phyloP scores from a whole-genome alignment of 2,329 filamentous ascomycete species.

The Mycosphaerelloides madeirae region DNA sequence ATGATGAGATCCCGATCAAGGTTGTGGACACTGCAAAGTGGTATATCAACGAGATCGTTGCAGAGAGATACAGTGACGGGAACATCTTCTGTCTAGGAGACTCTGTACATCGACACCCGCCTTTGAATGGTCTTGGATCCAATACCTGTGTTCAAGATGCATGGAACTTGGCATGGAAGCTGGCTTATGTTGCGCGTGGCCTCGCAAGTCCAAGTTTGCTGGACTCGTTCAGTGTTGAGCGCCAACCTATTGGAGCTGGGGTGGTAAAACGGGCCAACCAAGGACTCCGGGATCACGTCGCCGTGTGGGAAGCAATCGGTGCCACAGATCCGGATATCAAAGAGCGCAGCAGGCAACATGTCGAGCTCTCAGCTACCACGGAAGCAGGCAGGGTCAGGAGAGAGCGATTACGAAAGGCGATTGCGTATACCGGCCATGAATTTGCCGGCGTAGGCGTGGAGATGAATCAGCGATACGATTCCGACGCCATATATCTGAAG shows the following conservation, averaged over 20 bases:
- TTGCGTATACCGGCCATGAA: conserved; percentile 31
- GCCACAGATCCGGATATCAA: conserved; percentile 22
- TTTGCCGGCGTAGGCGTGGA: conserved; percentile 55
- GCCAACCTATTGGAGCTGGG: conserved; percentile 41
- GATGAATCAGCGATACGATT: conserved; percentile 55
- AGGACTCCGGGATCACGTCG: conserved; percentile 49
- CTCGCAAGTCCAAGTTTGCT: conserved; percentile 22
- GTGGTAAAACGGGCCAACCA: conserved; percentile 54
- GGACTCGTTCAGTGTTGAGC: conserved; percentile 28
- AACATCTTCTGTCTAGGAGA: conserved; percentile 55
- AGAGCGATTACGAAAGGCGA: conserved; percentile 25
- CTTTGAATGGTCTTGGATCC: conserved; percentile 53
- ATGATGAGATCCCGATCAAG: conserved; percentile 48
- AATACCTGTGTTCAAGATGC: conserved; percentile 18
- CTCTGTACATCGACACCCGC: conserved; percentile 54
- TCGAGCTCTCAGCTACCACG: conserved; percentile 26
- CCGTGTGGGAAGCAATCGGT: conserved; percentile 30
- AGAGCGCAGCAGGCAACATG: conserved; percentile 27
- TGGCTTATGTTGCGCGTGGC: conserved; percentile 23
- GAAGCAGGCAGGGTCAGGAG: conserved; percentile 36
- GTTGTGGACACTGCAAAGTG: conserved; percentile 54
- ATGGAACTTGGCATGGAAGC: conserved; percentile 16
- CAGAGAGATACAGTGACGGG: conserved; percentile 50
- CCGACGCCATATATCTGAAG: conserved; percentile 33
- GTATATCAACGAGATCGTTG: conserved; percentile 59